A percentile compares a stretch with the other conserved stretches of the same genome.
phyloP scores from a whole-genome alignment of 2,329 filamentous ascomycete species.

The Didymella pinodella region DNA sequence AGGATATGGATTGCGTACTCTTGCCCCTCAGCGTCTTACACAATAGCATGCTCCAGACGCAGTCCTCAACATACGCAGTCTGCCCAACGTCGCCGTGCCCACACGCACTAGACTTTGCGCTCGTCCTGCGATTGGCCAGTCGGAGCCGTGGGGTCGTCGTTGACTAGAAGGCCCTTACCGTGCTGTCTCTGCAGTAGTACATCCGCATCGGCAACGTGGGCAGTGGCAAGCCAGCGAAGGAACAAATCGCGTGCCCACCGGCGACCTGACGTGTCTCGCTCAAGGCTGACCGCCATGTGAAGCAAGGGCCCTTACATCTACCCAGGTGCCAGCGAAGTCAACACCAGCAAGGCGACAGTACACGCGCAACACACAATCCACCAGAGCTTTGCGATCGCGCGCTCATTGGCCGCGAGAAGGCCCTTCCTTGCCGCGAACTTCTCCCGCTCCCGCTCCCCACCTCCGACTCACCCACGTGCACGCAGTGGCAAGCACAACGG shows the following conservation, averaged over 20 bases:
- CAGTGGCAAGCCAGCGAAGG: slow-evolving; percentile 7
- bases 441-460: slow-evolving; percentile 10
- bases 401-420: slow-evolving; percentile 18
- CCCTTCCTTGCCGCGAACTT: slow-evolving; percentile 8
- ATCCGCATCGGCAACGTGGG: slow-evolving; percentile 10
- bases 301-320: background rate
- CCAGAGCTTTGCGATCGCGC: slow-evolving; percentile 13
- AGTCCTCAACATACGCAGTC: slow-evolving; percentile 9
- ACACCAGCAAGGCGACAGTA: background rate
- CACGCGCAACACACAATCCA: background rate
- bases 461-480: background rate
- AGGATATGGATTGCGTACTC: slow-evolving; percentile 4
- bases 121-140: slow-evolving; percentile 6
- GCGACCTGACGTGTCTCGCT: slow-evolving; percentile 1
- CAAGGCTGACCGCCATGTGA: slow-evolving; percentile 7
- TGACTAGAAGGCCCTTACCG: slow-evolving; percentile 11
- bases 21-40: slow-evolving; percentile 6
- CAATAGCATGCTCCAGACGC: slow-evolving; percentile 1
- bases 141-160: background rate
- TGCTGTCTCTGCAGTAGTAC: slow-evolving; percentile 13
- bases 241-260: slow-evolving; percentile 1
- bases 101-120: slow-evolving; percentile 13
- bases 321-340: background rate
- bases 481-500: slow-evolving; percentile 15
- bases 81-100: slow-evolving; percentile 10